These are phyloP conservation scores for Boechera stricta DNA, from an alignment of 345 rosid species.

Conservation along the genomic window DNA sequence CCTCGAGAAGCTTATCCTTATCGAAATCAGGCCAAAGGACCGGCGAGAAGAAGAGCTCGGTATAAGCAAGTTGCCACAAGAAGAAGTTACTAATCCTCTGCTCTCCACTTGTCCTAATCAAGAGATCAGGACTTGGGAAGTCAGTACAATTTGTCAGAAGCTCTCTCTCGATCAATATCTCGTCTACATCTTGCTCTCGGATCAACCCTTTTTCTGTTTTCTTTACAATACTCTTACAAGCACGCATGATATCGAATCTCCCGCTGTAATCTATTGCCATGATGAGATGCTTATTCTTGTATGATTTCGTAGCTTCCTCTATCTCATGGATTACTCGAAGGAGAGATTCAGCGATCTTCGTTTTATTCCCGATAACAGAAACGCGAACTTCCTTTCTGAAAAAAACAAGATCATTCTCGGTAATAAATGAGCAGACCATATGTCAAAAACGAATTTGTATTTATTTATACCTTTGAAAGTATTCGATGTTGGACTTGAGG, in stretches of 20 bases:
- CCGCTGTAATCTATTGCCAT: constrained; percentile 77
- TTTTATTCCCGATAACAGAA: constrained; percentile 61
- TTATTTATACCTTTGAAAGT: constrained; percentile 47
- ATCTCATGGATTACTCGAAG: constrained; percentile 41
- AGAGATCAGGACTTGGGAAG: constrained; percentile 64
- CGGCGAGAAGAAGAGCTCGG: constrained; percentile 64
- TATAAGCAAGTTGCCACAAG: constrained; percentile 75
- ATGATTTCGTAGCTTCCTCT: constrained; percentile 55
- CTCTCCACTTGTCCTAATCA: constrained; percentile 79
- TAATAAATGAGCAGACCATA: background rate
- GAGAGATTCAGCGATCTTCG: constrained; percentile 54
- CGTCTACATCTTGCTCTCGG: constrained; percentile 57
- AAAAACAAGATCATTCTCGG: background rate
- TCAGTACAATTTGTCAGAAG: constrained; percentile 61
- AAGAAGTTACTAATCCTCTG: constrained; percentile 77
- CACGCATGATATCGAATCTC: constrained; percentile 59
- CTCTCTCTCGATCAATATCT: constrained; percentile 60
- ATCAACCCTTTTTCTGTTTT: constrained; percentile 53
- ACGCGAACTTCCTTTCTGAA: constrained; percentile 56
- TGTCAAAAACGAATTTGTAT: background rate
- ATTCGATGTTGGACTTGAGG: constrained; percentile 47
- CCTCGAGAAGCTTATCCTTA: constrained; percentile 53
- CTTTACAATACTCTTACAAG: constrained; percentile 62
- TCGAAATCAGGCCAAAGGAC: constrained; percentile 80
- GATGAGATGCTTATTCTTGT: constrained; percentile 58